Evolutionary conservation across 768 basidiomycete genomes (phyloP), one percentile per base, ranked within the genome.

Genomic region (Russula abietina): DNA sequence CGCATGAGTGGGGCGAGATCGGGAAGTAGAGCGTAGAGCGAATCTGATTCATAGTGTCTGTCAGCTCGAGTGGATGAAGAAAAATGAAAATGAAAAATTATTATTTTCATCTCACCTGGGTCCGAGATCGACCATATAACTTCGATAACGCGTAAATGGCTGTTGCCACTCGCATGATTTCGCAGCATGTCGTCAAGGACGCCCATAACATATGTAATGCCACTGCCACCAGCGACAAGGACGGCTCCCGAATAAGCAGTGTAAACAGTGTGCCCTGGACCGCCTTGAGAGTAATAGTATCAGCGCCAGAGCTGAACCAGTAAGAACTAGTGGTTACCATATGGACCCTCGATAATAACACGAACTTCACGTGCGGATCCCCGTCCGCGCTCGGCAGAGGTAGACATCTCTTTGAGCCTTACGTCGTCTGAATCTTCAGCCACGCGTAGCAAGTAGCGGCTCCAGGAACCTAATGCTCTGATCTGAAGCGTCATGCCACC

Each of bases 221-320:
- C 86, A 22, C 80, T 81, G 11, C 86, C 86, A 10, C 83, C 85
- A 7, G 81, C 81, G 43, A 85, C 71, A 64, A 87, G 76, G 62
- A 86, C 64, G 16, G 82, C 79, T 0, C 79, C 78, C 0, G 83
- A 80, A 73, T 79, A 85, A 48, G 77, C 78, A 1, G 77, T 70
- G 55, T 79, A 75, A 19, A 86, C 67, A 0, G 77, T 74, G 65
- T 84, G 77, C 9, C 80, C 73, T 39, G 77, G 65, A 43, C 79
- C 77, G 28, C 81, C 74, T 78, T 68, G 45, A 45, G 12, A 24
- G 24, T 7, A 11, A 62, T 58, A 61, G 30, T 41, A 71, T 71
- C 51, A 30, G 70, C 68, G 1, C 38, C 36, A 11, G 6, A 19
- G 28, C 4, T 41, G 5, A 48, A 45, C 10, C 5, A 30, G 33